Conservation (phyloP, 116 monocot species). For the Thalassia testudinum region DNA sequence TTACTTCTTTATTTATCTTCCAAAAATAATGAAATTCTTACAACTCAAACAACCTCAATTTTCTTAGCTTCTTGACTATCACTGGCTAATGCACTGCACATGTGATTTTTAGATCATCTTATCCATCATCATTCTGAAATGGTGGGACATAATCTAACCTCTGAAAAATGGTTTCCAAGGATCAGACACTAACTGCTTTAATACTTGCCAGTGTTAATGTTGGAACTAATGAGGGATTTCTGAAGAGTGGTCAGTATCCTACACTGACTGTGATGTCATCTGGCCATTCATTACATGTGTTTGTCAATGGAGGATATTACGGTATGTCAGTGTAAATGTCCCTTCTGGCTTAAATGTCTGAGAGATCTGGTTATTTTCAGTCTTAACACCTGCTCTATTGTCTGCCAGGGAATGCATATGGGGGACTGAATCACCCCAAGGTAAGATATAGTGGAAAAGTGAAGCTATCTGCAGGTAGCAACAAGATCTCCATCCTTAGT, state of each 20-base stretch:
- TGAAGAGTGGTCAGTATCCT: slow-evolving; percentile 31
- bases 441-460: slow-evolving; percentile 47
- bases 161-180: too few species aligned
- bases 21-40: too few species aligned
- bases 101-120: too few species aligned
- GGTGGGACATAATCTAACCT: too few species aligned
- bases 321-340: slow-evolving; percentile 17
- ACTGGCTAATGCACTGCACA: too few species aligned
- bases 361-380: background rate
- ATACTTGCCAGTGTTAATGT: slow-evolving; percentile 33
- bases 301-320: slow-evolving; percentile 52
- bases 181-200: too few species aligned
- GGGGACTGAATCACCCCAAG: slow-evolving; percentile 38
- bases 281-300: slow-evolving; percentile 73
- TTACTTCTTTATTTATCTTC: too few species aligned
- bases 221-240: slow-evolving; percentile 42
- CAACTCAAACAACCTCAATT: too few species aligned
- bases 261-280: slow-evolving; percentile 50
- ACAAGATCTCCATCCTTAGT: slow-evolving; percentile 78
- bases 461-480: slow-evolving; percentile 64
- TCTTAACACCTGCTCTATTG: background rate
- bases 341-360: background rate
- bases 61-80: too few species aligned
- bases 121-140: too few species aligned
- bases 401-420: slow-evolving; percentile 54